Evolutionary conservation across 1,284 basidiomycete genomes (phyloP).

Genomic region (Baeospora myosura): DNA sequence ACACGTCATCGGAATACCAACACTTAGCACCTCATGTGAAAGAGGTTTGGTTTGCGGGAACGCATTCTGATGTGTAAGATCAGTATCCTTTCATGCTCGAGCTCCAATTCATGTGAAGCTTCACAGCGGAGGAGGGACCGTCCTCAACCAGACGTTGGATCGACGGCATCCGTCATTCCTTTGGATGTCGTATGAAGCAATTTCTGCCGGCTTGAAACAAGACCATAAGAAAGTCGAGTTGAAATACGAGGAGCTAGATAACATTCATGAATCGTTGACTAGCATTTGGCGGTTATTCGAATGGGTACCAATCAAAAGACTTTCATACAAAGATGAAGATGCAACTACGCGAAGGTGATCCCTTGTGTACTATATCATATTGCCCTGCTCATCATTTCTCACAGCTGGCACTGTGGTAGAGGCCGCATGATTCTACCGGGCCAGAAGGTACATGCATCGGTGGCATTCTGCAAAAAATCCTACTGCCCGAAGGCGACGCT

Average conservation of each 20-base stretch:
- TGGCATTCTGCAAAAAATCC: slow-evolving; percentile 5
- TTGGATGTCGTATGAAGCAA: slow-evolving; percentile 21
- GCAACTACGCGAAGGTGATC: not conserved
- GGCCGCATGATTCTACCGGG: slow-evolving; percentile 13
- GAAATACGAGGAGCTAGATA: slow-evolving; percentile 3
- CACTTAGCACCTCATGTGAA: too few species aligned
- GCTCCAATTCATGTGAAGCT: too few species aligned
- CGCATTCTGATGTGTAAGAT: too few species aligned
- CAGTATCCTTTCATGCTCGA: too few species aligned
- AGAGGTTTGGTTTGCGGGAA: too few species aligned
- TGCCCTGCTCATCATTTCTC: not conserved
- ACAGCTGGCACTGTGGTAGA: slow-evolving; percentile 11
- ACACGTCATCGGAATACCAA: too few species aligned
- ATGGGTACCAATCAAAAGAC: slow-evolving; percentile 10
- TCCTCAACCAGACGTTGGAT: slow-evolving; percentile 9
- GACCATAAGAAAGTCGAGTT: slow-evolving; percentile 8
- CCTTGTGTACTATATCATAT: slow-evolving; percentile 1
- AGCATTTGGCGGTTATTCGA: slow-evolving; percentile 14
- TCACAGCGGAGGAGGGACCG: slow-evolving; percentile 17
- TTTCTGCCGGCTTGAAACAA: slow-evolving; percentile 14
- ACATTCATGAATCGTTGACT: slow-evolving; percentile 14
- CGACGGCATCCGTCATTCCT: slow-evolving; percentile 13
- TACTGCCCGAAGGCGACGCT: too few species aligned
- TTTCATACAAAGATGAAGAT: slow-evolving; percentile 9
- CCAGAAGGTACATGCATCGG: slow-evolving; percentile 17